Evolutionary conservation across 208 protist species (phyloP), one percentile per base, ranked within the genome.

Genomic region (Strigomonas culicis): DNA sequence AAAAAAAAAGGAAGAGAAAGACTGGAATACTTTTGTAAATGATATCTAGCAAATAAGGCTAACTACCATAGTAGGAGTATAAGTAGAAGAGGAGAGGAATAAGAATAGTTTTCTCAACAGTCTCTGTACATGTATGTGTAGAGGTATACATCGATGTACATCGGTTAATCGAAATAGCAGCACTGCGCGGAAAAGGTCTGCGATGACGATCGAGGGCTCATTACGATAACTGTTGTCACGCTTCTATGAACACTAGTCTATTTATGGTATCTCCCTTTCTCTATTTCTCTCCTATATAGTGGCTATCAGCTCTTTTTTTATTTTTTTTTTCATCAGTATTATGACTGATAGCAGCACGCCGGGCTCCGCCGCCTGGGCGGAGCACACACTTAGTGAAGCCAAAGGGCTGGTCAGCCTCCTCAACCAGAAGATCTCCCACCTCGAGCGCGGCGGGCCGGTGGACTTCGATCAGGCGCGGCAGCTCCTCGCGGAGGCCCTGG

Each of bases 371-470:
- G 31, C 55, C n/a, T 41, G 28, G 7, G 30, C 55, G 24, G 55
- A 60, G 31, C 25, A 6, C 19, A 34, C 24, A 6, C 31, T 60
- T 10, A 44, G 30, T 31, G 15, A 34, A 44, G 31, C 30, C 30
- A 60, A 44, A 25, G 31, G 8, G 6, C 55, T 46, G 31, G 15
- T 60, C 15, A n/a, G 19, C 4, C 55, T 25, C 4, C 55, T 60
- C 30, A 60, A 60, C 32, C 30, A 60, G 2, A 28, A 63, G 22
- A 28, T 63, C 43, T 63, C 59, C 11, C 59, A 51, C 13, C 39
- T 63, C 3, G 59, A 53, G 59, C 13, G 59, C 15, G 43, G 36
- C 11, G 59, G 28, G 22, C 31, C 25, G 24, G 59, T 63, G n/a
- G 59, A 63, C 59, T 49, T 32, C 55, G 44, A 36, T 6, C 27